These are phyloP conservation scores for Metschnikowia lunata DNA, from an alignment of 805 yeast genomes.

Conservation along the genomic window DNA sequence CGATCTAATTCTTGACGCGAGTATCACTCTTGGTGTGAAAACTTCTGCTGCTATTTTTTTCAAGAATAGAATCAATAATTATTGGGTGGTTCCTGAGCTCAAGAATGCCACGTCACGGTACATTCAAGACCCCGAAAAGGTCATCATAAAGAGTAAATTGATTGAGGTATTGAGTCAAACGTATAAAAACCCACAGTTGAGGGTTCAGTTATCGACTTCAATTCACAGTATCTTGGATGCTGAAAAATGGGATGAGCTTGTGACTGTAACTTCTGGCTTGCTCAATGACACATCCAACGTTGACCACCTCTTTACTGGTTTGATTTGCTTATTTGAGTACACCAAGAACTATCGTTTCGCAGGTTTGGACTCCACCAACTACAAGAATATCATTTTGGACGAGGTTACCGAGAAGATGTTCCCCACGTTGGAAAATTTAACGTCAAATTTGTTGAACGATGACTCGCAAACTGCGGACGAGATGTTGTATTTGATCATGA, in stretches of 20 bases:
- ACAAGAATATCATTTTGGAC: conserved; percentile 37
- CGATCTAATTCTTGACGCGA: conserved; percentile 44
- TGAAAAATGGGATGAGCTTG: conserved; percentile 43
- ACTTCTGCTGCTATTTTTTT: conserved; percentile 42
- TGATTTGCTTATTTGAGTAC: conserved; percentile 38
- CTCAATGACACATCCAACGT: conserved; percentile 30
- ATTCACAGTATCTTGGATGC: conserved; percentile 49
- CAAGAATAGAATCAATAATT: conserved; percentile 36
- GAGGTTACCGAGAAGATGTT: conserved; percentile 32
- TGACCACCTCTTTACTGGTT: conserved; percentile 37
- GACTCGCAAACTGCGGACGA: conserved; percentile 14
- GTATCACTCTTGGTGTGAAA: conserved; percentile 41
- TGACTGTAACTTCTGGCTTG: conserved; percentile 11
- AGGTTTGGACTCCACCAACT: conserved; percentile 41
- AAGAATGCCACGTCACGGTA: conserved; percentile 20
- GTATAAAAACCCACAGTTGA: conserved; percentile 33
- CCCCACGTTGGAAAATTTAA: conserved; percentile 34
- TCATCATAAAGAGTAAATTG: conserved; percentile 33
- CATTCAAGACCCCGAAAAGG: conserved; percentile 33
- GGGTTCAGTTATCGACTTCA: conserved; percentile 56
- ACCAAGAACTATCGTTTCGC: conserved; percentile 39
- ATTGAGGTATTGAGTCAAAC: conserved; percentile 32
- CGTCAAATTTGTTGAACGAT: conserved; percentile 27
- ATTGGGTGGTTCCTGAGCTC: conserved; percentile 37
- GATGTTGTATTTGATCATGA: conserved; percentile 37